phyloP scores from a whole-genome alignment of 73 alveolate species.

The Durusdinium trenchii region DNA sequence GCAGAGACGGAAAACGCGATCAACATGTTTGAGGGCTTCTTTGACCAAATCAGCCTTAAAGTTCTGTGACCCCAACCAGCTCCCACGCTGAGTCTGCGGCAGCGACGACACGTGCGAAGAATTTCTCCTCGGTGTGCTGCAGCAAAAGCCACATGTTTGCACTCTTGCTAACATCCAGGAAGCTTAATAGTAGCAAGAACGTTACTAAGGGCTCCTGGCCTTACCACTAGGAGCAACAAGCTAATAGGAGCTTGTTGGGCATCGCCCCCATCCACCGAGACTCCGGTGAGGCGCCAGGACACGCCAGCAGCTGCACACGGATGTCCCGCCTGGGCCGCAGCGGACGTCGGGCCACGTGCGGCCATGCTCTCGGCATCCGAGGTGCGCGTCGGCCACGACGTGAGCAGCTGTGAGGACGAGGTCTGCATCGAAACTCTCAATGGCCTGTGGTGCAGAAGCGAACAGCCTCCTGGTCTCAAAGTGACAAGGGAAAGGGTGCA shows the following conservation, averaged over 20 bases:
- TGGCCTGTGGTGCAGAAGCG: conserved; percentile 2
- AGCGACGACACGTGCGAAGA: conserved; percentile 67
- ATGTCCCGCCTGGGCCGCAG: conserved; percentile 59
- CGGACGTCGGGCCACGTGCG: neutral
- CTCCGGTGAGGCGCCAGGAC: conserved; percentile 85
- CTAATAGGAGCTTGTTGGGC: neutral
- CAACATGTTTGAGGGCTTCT: neutral
- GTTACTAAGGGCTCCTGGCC: too few relatives aligned
- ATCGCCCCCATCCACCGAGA: neutral
- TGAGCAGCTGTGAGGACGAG: conserved; percentile 85
- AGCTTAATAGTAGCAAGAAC: too few relatives aligned
- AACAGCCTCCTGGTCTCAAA: too few relatives aligned
- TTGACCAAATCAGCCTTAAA: neutral
- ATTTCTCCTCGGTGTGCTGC: conserved; percentile 44
- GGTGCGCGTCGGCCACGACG: conserved; percentile 70
- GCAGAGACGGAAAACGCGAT: neutral
- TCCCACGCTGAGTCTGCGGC: conserved; percentile 15
- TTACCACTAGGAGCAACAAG: neutral
- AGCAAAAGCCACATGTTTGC: too few relatives aligned
- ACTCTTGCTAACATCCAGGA: too few relatives aligned
- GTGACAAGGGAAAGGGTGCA: too few relatives aligned
- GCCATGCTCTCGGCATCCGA: too few relatives aligned
- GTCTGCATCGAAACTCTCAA: conserved; percentile 74
- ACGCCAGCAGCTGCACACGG: conserved; percentile 74
- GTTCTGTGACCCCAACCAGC: neutral